Conservation (phyloP, 1,284 basidiomycete genomes). For the Lentinula novae-zelandiae region DNA sequence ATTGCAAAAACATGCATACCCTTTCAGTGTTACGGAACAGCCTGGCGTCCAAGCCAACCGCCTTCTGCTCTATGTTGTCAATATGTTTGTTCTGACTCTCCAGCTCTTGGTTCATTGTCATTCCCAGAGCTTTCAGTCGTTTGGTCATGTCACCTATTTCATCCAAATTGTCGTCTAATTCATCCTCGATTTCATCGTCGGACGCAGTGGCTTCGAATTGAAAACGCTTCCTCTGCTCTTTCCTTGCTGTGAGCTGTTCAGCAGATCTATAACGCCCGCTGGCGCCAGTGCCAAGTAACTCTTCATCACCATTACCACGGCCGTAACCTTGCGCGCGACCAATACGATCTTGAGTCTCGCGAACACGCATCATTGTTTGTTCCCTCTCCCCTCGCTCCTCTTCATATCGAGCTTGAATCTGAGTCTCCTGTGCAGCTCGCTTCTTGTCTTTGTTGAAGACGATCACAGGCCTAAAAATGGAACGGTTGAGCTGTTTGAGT, state of each 20-base stretch:
- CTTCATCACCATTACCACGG: slow-evolving; percentile 25
- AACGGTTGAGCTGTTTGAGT: slow-evolving; percentile 92
- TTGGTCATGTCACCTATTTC: slow-evolving; percentile 83
- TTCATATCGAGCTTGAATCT: slow-evolving; percentile 84
- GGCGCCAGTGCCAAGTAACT: slow-evolving; percentile 13
- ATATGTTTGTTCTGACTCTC: slow-evolving; percentile 75
- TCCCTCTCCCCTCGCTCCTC: slow-evolving; percentile 87
- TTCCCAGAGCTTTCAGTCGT: slow-evolving; percentile 81
- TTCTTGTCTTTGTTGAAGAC: slow-evolving; percentile 92
- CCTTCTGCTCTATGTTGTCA: slow-evolving; percentile 66
- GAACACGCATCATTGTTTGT: slow-evolving; percentile 81
- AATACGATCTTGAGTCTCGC: slow-evolving; percentile 84
- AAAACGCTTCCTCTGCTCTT: slow-evolving; percentile 65
- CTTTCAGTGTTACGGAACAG: slow-evolving; percentile 69
- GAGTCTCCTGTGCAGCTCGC: slow-evolving; percentile 89
- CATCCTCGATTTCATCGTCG: slow-evolving; percentile 93
- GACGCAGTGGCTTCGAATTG: slow-evolving; percentile 92
- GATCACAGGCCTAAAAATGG: slow-evolving; percentile 94
- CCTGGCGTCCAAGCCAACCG: slow-evolving; percentile 53
- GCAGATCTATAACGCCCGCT: slow-evolving; percentile 41
- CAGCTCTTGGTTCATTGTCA: slow-evolving; percentile 77
- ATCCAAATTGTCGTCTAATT: slow-evolving; percentile 89
- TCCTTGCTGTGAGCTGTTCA: slow-evolving; percentile 29
- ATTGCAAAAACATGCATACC: slow-evolving; percentile 34
- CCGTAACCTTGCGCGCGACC: slow-evolving; percentile 71